These are phyloP conservation scores for Cyclospora cayetanensis DNA, from an alignment of 169 alveolate species.

Conservation along the genomic window DNA sequence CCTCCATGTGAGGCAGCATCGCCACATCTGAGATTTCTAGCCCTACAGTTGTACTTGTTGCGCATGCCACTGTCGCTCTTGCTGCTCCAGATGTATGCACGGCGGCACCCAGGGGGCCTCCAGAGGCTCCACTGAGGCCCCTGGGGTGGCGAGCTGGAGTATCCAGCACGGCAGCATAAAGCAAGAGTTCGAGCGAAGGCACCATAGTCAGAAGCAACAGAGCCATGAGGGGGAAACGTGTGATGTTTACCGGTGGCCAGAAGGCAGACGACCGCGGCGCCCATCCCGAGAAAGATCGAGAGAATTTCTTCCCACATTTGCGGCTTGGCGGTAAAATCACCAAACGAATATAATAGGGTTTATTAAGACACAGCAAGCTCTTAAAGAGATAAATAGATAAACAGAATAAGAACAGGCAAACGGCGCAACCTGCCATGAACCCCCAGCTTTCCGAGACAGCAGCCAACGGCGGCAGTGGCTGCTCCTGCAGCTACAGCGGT, in stretches of 20 bases:
- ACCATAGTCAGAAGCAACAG: conserved; percentile 11
- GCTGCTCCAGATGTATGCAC: background rate
- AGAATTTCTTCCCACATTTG: background rate
- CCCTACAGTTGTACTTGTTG: background rate
- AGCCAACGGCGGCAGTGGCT: too few species aligned
- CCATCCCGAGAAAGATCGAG: background rate
- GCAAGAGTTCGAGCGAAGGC: background rate
- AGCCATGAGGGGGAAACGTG: background rate
- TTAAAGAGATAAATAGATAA: too few species aligned
- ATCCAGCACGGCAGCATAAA: background rate
- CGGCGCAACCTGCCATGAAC: too few species aligned
- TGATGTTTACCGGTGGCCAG: background rate
- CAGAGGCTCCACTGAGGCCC: too few species aligned
- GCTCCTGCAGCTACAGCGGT: too few species aligned
- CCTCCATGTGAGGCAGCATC: background rate
- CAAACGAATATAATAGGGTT: too few species aligned
- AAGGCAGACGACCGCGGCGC: conserved; percentile 23
- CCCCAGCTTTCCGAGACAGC: too few species aligned
- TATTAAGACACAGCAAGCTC: too few species aligned
- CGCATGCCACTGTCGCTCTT: background rate
- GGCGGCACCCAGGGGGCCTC: too few species aligned
- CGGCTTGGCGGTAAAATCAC: too few species aligned
- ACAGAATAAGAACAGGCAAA: too few species aligned
- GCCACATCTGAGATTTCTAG: background rate
- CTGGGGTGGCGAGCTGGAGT: background rate